Evolutionary conservation across 1,139 yeast genomes (phyloP).

Genomic region (Debaryomyces sp.): DNA sequence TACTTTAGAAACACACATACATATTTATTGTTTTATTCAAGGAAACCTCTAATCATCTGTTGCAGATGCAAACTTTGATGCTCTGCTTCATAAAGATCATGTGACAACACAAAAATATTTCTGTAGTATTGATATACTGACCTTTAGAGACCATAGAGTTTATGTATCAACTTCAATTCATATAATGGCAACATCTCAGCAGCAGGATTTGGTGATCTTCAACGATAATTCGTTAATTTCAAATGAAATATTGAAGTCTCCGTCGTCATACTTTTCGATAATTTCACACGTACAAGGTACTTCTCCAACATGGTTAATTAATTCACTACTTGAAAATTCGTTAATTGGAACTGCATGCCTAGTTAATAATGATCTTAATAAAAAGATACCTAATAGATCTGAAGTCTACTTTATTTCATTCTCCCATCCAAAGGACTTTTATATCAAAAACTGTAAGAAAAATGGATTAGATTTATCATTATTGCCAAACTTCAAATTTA

Average conservation of each 20-base stretch:
- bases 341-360: conserved; percentile 43
- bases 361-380: conserved; percentile 36
- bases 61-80: background rate
- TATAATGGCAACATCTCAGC: conserved; percentile 32
- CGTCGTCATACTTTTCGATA: conserved; percentile 35
- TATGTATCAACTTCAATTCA: background rate
- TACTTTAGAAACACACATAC: background rate
- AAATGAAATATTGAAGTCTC: conserved; percentile 23
- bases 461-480: conserved; percentile 42
- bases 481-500: conserved; percentile 36
- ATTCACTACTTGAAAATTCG: conserved; percentile 48
- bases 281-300: conserved; percentile 65
- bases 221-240: conserved; percentile 53
- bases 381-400: conserved; percentile 21
- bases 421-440: conserved; percentile 37
- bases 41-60: background rate
- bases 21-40: background rate
- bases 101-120: background rate
- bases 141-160: background rate
- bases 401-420: conserved; percentile 49
- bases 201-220: conserved; percentile 62
- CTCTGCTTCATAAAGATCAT: background rate
- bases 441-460: conserved; percentile 42
- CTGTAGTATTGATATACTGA: background rate
- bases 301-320: conserved; percentile 67